Conservation (phyloP, 1,284 basidiomycete species). For the Ceratorhiza oryzae-sativae region DNA sequence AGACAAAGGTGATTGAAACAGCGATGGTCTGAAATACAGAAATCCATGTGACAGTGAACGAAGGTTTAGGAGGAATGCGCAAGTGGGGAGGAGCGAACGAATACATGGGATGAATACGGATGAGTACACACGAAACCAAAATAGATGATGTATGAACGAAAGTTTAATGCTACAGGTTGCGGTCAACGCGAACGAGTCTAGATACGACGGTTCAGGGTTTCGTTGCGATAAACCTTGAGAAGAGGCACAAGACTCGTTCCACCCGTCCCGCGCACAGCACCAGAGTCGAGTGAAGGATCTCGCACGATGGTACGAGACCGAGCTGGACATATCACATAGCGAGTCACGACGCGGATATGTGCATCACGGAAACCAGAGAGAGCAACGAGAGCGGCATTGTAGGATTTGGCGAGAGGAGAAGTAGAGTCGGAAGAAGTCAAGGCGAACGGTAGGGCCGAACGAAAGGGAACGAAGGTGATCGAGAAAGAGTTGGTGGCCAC, state of each 20-base stretch:
- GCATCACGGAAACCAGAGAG: slow-evolving; percentile 84
- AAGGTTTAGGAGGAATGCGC: slow-evolving; percentile 20
- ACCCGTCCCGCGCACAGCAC: slow-evolving; percentile 53
- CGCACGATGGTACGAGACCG: slow-evolving; percentile 42
- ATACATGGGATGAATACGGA: background rate
- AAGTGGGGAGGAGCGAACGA: slow-evolving; percentile 3
- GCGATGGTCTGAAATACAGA: slow-evolving; percentile 13
- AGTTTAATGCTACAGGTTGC: background rate
- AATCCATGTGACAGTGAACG: slow-evolving; percentile 28
- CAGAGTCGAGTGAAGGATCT: slow-evolving; percentile 38
- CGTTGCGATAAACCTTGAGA: slow-evolving; percentile 49
- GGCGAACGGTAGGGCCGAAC: slow-evolving; percentile 47
- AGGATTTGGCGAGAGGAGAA: slow-evolving; percentile 55
- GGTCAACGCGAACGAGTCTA: slow-evolving; percentile 10
- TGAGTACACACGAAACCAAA: background rate
- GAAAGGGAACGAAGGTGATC: slow-evolving; percentile 53
- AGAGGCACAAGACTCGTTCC: slow-evolving; percentile 59
- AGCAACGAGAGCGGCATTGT: slow-evolving; percentile 74
- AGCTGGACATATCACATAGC: slow-evolving; percentile 55
- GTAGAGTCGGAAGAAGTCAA: slow-evolving; percentile 45
- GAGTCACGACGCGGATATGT: slow-evolving; percentile 59
- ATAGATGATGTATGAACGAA: slow-evolving; percentile 6
- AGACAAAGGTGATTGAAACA: slow-evolving; percentile 15
- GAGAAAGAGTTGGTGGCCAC: slow-evolving; percentile 60
- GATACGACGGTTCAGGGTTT: slow-evolving; percentile 29